A percentile compares a stretch with the other conserved stretches of the same genome.
These are phyloP conservation scores for Bacidia gigantensis DNA, from an alignment of 495 filamentous ascomycete genomes.

Conservation along the genomic window DNA sequence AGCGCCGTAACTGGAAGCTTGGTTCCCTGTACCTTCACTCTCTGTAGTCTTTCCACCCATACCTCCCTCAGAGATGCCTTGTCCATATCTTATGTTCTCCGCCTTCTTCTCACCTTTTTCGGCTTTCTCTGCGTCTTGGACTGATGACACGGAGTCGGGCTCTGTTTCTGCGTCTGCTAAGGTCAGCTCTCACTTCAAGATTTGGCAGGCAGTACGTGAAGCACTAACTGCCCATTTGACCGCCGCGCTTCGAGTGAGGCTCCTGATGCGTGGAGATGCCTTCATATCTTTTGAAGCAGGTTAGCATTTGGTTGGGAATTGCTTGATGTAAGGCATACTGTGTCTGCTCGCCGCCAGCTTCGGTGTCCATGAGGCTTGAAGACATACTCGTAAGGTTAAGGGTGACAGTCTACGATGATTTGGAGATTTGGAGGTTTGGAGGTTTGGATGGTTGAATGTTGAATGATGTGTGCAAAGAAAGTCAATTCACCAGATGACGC, in stretches of 20 bases:
- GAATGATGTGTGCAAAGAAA: neutral
- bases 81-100: slow-evolving; percentile 37
- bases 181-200: neutral
- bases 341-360: slow-evolving; percentile 47
- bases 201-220: neutral
- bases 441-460: no score
- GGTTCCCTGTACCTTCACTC: slow-evolving; percentile 16
- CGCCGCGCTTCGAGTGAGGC: slow-evolving; percentile 39
- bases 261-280: slow-evolving; percentile 35
- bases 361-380: slow-evolving; percentile 39
- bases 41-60: slow-evolving; percentile 28
- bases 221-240: slow-evolving; percentile 43
- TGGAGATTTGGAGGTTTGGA: no score
- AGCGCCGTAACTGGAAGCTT: slow-evolving; percentile 12
- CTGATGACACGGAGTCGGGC: slow-evolving; percentile 2
- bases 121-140: slow-evolving; percentile 13
- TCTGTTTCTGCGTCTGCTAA: slow-evolving; percentile 13
- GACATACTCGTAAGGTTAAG: slow-evolving; percentile 14
- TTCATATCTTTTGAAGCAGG: slow-evolving; percentile 39
- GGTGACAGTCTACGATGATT: no score
- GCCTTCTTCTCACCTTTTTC: slow-evolving; percentile 29
- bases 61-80: slow-evolving; percentile 29
- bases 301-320: neutral
- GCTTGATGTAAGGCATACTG: slow-evolving; percentile 31
- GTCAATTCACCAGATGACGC: neutral